A percentile compares a stretch with the other conserved stretches of the same genome.
Conservation (phyloP, 768 basidiomycete species). For the Trametes punicea region DNA sequence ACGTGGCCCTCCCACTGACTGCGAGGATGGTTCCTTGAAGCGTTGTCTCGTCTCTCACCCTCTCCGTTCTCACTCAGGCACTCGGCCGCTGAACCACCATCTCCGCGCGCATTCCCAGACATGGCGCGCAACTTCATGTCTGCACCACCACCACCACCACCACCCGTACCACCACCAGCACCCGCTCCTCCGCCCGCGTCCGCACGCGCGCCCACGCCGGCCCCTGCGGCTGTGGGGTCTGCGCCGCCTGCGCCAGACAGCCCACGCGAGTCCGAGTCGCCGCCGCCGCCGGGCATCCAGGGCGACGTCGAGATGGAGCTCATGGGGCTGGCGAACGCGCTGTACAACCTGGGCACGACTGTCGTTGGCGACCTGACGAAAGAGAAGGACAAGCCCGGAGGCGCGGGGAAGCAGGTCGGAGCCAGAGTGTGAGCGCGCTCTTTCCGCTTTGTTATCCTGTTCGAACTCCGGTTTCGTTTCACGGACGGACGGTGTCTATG, state of each 20-base stretch:
- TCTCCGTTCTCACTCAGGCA: neutral
- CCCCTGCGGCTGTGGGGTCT: neutral
- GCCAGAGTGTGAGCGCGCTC: conserved; percentile 54
- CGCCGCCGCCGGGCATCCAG: conserved; percentile 62
- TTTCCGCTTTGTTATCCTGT: neutral
- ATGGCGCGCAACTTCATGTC: conserved; percentile 21
- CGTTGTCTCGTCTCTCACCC: neutral
- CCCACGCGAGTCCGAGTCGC: conserved; percentile 71
- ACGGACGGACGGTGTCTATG: no score
- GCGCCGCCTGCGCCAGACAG: conserved; percentile 49
- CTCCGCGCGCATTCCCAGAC: neutral
- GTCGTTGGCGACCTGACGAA: conserved; percentile 82
- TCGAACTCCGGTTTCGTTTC: no score
- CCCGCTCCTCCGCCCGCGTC: neutral
- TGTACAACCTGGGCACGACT: conserved; percentile 81
- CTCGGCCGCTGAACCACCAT: neutral
- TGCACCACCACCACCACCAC: conserved; percentile 6
- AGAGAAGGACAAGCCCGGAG: conserved; percentile 65
- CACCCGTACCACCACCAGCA: neutral
- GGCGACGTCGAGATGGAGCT: conserved; percentile 77
- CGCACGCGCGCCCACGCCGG: neutral
- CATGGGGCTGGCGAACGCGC: conserved; percentile 68
- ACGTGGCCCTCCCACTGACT: no score
- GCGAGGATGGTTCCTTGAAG: neutral
- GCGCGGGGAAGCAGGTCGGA: conserved; percentile 73